Evolutionary conservation across 441 rosid genomes (phyloP).

Genomic region (Melianthus villosus): DNA sequence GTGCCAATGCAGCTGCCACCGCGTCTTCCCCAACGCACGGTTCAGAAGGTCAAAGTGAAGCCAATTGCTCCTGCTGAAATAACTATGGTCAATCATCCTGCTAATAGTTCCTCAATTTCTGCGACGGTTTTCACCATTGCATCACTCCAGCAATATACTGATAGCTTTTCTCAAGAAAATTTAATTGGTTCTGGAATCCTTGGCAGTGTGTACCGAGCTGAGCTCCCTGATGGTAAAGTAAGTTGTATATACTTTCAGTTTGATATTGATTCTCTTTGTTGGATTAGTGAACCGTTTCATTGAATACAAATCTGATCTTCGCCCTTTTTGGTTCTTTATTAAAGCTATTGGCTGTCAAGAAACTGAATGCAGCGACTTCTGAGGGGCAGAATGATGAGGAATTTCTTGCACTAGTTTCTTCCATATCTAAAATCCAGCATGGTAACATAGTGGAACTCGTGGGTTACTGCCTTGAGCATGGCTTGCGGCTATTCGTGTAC

Average conservation of each 20-base stretch:
- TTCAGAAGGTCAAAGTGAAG: constrained; percentile 23
- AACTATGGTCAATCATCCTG: constrained; percentile 13
- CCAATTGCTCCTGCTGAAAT: constrained; percentile 18
- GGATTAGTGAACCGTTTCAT: too few relatives aligned
- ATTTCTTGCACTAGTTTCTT: constrained; percentile 62
- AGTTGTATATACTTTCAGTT: constrained; percentile 5
- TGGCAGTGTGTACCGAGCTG: constrained; percentile 78
- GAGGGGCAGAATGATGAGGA: constrained; percentile 57
- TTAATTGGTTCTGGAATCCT: constrained; percentile 82
- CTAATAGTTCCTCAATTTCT: constrained; percentile 26
- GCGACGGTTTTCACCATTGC: constrained; percentile 50
- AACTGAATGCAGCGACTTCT: constrained; percentile 53
- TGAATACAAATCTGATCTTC: background rate
- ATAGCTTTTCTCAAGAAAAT: constrained; percentile 91
- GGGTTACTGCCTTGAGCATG: constrained; percentile 95
- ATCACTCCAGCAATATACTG: constrained; percentile 85
- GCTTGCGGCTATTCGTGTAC: constrained; percentile 65
- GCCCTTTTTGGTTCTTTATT: too few relatives aligned
- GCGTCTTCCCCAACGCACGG: constrained; percentile 22
- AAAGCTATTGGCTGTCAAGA: constrained; percentile 89
- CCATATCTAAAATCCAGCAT: constrained; percentile 61
- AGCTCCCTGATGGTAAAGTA: constrained; percentile 81
- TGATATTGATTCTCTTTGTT: background rate
- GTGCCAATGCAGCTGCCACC: constrained; percentile 23
- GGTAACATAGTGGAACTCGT: constrained; percentile 67